phyloP scores from a whole-genome alignment of 441 rosid genomes.

The Breynia disticha region DNA sequence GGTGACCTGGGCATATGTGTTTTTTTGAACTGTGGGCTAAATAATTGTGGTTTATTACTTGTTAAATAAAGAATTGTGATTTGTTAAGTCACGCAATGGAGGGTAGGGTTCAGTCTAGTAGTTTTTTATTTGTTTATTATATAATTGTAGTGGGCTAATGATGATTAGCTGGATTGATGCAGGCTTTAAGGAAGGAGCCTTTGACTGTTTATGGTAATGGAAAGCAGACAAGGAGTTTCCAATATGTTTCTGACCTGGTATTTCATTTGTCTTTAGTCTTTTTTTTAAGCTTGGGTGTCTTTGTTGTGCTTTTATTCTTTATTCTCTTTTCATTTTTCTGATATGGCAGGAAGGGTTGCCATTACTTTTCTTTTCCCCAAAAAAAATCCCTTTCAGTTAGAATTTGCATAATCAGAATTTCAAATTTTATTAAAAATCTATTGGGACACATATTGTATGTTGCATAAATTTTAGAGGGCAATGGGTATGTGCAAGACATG shows the following conservation, averaged over 20 bases:
- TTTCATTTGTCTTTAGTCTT: neutral
- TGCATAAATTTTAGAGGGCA: neutral
- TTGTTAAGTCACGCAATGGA: too few relatives aligned
- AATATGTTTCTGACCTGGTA: slow-evolving; percentile 91
- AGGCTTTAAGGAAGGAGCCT: slow-evolving; percentile 92
- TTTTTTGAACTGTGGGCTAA: too few relatives aligned
- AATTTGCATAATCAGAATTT: neutral
- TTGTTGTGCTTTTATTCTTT: neutral
- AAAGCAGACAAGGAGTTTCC: slow-evolving; percentile 96
- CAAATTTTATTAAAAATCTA: neutral
- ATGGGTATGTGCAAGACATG: neutral
- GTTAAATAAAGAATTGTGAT: neutral
- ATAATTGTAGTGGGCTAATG: neutral
- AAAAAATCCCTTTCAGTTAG: neutral
- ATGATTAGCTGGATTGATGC: slow-evolving; percentile 19
- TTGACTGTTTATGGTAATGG: slow-evolving; percentile 94
- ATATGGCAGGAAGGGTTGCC: too few relatives aligned
- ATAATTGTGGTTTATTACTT: too few relatives aligned
- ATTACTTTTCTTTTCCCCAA: too few relatives aligned
- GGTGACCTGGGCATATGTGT: too few relatives aligned
- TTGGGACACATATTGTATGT: neutral
- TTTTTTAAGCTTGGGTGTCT: slow-evolving; percentile 2
- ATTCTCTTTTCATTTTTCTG: too few relatives aligned
- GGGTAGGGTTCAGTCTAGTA: too few relatives aligned
- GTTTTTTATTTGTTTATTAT: too few relatives aligned